These are phyloP conservation scores for Hericium alpestre DNA, from an alignment of 768 basidiomycete species.

Conservation along the genomic window DNA sequence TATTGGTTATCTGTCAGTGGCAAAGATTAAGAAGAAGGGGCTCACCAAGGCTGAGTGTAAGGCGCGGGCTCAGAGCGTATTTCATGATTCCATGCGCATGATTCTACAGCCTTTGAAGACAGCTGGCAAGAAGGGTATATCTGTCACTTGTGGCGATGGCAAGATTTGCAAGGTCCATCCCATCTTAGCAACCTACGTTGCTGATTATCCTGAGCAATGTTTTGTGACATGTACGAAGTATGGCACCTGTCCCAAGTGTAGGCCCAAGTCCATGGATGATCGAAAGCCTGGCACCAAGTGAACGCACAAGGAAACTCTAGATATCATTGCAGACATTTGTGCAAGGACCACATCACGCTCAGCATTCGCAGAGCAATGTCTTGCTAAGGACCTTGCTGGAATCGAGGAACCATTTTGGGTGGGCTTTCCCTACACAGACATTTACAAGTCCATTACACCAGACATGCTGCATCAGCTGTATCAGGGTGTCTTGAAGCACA, in stretches of 20 bases:
- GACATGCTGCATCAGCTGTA: slow-evolving; percentile 13
- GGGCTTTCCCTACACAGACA: slow-evolving; percentile 10
- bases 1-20: slow-evolving; percentile 18
- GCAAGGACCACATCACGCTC: no score
- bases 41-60: background rate
- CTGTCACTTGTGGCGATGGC: slow-evolving; percentile 12
- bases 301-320: no score
- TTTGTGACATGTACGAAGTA: slow-evolving; percentile 2
- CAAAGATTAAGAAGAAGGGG: slow-evolving; percentile 2
- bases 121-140: slow-evolving; percentile 11
- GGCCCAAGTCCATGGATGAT: background rate
- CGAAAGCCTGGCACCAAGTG: no score
- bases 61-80: slow-evolving; percentile 1
- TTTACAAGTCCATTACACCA: slow-evolving; percentile 10
- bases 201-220: slow-evolving; percentile 17
- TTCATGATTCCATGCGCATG: slow-evolving; percentile 12
- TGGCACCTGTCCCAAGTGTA: slow-evolving; percentile 1
- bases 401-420: slow-evolving; percentile 10
- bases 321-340: background rate
- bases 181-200: slow-evolving; percentile 13
- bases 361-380: background rate
- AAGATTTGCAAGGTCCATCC: slow-evolving; percentile 6
- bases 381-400: background rate
- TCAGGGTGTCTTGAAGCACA: slow-evolving; percentile 11
- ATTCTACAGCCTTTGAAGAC: slow-evolving; percentile 9